Percentiles rank a stretch among this genome's conserved stretches.
Evolutionary conservation across 257 asterid genomes (phyloP).

Genomic region (Paulownia fortunei): DNA sequence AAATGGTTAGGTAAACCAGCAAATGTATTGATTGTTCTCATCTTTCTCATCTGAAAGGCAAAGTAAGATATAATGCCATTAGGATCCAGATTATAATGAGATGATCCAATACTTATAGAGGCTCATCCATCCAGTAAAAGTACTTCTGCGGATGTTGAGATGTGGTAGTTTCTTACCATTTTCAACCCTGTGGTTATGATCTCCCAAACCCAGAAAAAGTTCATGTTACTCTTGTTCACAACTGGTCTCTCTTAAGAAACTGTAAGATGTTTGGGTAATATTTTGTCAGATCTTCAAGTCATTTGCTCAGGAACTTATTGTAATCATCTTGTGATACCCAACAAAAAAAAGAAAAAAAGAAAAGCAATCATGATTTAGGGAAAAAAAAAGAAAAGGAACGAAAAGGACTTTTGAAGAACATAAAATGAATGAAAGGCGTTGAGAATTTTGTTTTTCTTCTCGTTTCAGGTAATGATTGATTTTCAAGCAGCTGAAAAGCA

Average conservation of each 20-base stretch:
- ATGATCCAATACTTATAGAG: neutral
- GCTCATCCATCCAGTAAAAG: neutral
- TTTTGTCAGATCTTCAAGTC: neutral
- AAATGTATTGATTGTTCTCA: neutral
- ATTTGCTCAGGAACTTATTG: too few species aligned
- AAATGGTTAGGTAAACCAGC: neutral
- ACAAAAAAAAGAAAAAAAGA: neutral
- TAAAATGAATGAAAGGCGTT: neutral
- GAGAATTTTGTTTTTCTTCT: slow-evolving; percentile 25
- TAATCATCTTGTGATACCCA: too few species aligned
- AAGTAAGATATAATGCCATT: neutral
- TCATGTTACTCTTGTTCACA: neutral
- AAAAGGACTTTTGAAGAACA: neutral
- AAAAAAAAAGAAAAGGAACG: neutral
- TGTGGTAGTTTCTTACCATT: slow-evolving; percentile 6
- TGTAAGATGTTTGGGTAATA: neutral
- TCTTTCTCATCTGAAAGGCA: neutral
- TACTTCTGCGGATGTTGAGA: neutral
- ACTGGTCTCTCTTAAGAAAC: neutral
- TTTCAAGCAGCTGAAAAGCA: slow-evolving; percentile 93
- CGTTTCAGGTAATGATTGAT: slow-evolving; percentile 84
- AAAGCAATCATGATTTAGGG: neutral
- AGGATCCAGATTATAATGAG: neutral
- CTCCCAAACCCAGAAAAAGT: neutral
- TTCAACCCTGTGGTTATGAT: slow-evolving; percentile 8